Evolutionary conservation across 106 monocot species (phyloP).

Genomic region (Platanthera guangdongensis): DNA sequence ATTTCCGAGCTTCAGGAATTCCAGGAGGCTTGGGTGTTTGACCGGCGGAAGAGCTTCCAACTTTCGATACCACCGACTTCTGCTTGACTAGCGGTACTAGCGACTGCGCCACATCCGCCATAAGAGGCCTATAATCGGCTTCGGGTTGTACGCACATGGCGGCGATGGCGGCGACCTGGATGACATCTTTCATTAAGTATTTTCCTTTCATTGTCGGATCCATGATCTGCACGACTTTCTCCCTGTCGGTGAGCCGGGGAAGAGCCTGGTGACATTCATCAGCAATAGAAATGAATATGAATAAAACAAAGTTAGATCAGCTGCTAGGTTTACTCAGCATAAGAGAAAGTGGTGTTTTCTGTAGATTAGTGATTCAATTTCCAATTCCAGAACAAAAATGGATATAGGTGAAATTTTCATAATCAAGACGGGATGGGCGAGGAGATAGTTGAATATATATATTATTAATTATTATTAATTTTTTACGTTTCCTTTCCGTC

Average conservation of each 20-base stretch:
- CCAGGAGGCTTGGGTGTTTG: conserved; percentile 15
- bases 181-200: conserved; percentile 79
- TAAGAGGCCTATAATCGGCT: conserved; percentile 92
- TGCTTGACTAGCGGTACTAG: conserved; percentile 89
- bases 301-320: neutral
- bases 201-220: conserved; percentile 88
- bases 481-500: too few species aligned
- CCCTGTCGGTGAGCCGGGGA: conserved; percentile 78
- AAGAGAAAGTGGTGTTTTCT: neutral
- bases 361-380: too few species aligned
- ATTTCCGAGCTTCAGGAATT: conserved; percentile 13
- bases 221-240: conserved; percentile 74
- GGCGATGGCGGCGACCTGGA: conserved; percentile 98
- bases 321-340: neutral
- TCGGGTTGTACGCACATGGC: conserved; percentile 97
- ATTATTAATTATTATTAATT: too few species aligned
- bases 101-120: conserved; percentile 97
- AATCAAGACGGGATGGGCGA: too few species aligned
- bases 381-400: too few species aligned
- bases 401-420: too few species aligned
- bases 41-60: conserved; percentile 36
- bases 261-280: conserved; percentile 40
- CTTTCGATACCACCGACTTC: conserved; percentile 28
- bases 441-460: too few species aligned
- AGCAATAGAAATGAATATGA: neutral